phyloP scores from a whole-genome alignment of 768 basidiomycete genomes.

The Grammothele lineata region DNA sequence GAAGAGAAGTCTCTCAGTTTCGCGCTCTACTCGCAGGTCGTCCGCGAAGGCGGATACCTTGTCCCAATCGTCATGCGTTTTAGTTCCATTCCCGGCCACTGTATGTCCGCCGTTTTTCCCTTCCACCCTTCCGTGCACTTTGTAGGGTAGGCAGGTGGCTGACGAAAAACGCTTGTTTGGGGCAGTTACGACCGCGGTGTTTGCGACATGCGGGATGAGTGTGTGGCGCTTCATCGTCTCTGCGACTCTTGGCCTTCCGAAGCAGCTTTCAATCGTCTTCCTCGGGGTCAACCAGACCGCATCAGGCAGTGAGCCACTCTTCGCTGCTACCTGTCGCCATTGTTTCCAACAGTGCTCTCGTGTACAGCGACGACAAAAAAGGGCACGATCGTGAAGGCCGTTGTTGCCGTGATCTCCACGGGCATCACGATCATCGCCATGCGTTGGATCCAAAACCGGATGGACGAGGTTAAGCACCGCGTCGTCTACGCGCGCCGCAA shows the following conservation, averaged over 20 bases:
- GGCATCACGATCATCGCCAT: conserved; percentile 68
- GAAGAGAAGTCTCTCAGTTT: conserved; percentile 40
- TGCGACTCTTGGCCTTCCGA: conserved; percentile 77
- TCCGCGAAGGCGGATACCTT: conserved; percentile 83
- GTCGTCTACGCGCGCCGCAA: conserved; percentile 67
- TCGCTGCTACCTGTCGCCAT: no score
- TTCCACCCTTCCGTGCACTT: neutral
- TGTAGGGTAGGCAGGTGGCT: neutral
- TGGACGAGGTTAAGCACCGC: conserved; percentile 58
- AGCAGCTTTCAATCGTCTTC: conserved; percentile 89
- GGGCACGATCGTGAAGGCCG: conserved; percentile 59
- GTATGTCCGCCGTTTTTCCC: conserved; percentile 35
- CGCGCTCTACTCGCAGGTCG: conserved; percentile 46
- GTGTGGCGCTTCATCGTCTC: conserved; percentile 72
- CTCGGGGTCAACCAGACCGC: conserved; percentile 49
- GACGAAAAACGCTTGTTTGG: no score
- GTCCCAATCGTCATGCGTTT: conserved; percentile 70
- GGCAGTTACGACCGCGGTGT: conserved; percentile 81
- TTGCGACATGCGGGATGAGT: conserved; percentile 83
- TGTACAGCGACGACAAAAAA: conserved; percentile 36
- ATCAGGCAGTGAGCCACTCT: neutral
- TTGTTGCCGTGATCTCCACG: conserved; percentile 61
- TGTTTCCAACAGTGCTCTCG: no score
- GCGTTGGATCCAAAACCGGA: conserved; percentile 73
- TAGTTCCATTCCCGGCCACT: conserved; percentile 82